Evolutionary conservation across 2,329 filamentous ascomycete genomes (phyloP), one percentile per base, ranked within the genome.

Genomic region (Pseudogymnoascus sp.): DNA sequence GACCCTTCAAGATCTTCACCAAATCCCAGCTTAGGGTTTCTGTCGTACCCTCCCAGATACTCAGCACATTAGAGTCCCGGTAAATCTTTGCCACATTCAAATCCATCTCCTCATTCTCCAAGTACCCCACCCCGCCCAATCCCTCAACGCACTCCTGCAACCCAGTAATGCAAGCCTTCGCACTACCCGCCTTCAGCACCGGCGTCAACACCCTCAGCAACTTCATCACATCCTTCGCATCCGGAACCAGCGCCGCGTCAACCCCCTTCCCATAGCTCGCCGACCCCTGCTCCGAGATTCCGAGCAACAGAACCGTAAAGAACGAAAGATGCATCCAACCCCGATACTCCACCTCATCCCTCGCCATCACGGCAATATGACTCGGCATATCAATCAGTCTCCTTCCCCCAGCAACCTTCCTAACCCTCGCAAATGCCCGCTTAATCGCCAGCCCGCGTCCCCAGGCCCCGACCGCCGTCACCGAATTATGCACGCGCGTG

Each of bases 21-120:
- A 79, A 78, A 65, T 85, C 81, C 1, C 77, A 78, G 4, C 84
- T 83, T 63, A 91, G 77, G 5, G 91, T 86, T 69, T 90, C 87
- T 0, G 87, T 89, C 0, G 88, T 91, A 0, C 88, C 86, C 73
- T 89, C 87, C 86, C 86, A 89, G 60, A 91, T 90, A 12, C 83
- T 80, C 61, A 84, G 75, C 2, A 90, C 87, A 6, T 78, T 75
- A 1, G 81, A 83, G 68, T 91, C 88, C 6, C 89, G 81, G 68
- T 85, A 85, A 0, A 90, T 76, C 5, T 86, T 80, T 0, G 87
- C 81, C 3, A 91, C 75, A 69, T 91, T 91, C 64, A 89, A 76
- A 60, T 86, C 84, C 64, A 85, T 82, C 64, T 84, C 81, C 39
- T 81, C 78, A 62, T 81, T 88, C 69, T 86, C 79, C 23, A 87